A percentile compares a stretch with the other conserved stretches of the same genome.
These are phyloP conservation scores for Neonectria faginata DNA, from an alignment of 2,329 filamentous ascomycete genomes.

Conservation along the genomic window DNA sequence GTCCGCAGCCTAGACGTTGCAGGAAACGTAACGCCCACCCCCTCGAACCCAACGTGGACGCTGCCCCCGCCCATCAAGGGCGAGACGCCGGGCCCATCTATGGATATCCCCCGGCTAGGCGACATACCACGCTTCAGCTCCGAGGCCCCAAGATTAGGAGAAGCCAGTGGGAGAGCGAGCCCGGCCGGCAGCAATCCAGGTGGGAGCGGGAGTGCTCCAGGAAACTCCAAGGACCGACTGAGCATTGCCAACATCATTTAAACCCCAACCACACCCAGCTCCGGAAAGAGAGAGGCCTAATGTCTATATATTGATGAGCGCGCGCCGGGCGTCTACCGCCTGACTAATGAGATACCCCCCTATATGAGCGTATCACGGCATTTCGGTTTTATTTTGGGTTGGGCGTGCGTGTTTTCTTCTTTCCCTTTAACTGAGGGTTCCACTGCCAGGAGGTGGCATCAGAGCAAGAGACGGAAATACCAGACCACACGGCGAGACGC, in stretches of 20 bases:
- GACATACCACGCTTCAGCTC: conserved; percentile 48
- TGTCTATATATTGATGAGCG: conserved; percentile 35
- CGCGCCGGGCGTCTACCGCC: conserved; percentile 1
- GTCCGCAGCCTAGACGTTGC: conserved; percentile 48
- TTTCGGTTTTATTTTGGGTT: conserved; percentile 1
- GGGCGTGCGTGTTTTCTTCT: background rate
- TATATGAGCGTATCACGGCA: conserved; percentile 18
- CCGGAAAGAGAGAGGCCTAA: conserved; percentile 33
- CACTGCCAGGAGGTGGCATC: background rate
- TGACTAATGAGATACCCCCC: conserved; percentile 24
- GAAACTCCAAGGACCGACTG: conserved; percentile 49
- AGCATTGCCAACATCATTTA: conserved; percentile 61
- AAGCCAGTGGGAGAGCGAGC: conserved; percentile 45
- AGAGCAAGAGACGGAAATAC: background rate
- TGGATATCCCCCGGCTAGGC: conserved; percentile 46
- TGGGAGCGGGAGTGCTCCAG: conserved; percentile 33
- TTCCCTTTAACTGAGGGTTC: background rate
- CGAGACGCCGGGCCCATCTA: conserved; percentile 46
- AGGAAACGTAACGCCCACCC: conserved; percentile 46
- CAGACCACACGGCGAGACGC: background rate
- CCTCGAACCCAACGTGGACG: conserved; percentile 51
- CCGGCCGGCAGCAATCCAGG: conserved; percentile 44
- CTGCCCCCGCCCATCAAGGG: conserved; percentile 52
- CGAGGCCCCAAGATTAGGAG: conserved; percentile 41
- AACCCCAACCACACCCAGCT: conserved; percentile 6